Base-by-base conservation (phyloP, 2,329 filamentous ascomycete genomes). In the Lachnellula arida region DNA sequence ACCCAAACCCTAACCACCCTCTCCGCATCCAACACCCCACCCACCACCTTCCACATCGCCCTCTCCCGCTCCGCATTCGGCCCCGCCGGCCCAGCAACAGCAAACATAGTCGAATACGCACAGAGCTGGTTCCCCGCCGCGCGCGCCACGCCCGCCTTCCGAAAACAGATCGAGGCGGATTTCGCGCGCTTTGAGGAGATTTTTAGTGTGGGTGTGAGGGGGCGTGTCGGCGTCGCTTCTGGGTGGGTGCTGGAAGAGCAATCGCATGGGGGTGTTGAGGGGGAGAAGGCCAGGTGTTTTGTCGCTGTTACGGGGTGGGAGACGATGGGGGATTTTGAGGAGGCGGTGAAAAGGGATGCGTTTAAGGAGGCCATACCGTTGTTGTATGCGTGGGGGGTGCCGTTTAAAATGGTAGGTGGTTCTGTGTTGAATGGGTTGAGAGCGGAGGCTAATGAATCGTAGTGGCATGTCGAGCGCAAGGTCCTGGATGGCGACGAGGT, bases 101-200 rank as follows among this genome's bases (percentile, higher is more conserved):
- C 49, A n/a, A 49, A 44, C 32, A 46, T 61, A 3, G 43, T 60
- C 15, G 59, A 61, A 60, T 60, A 37, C 32, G 59, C 58, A 32
- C 57, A 60, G n/a, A 48, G 11, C 25, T 61, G 47, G 43, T 61
- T 60, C 50, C 57, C 59, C 54, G 59, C 51, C 12, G 60, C 59
- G 19, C 53, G 47, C 9, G 50, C 55, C 46, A 61, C 59, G 4
- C 46, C 49, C 19, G 57, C 55, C 7, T 61, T 60, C 43, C 49
- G 55, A 49, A 57, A 60, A 49, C 32, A 46, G 51, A 39, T 60
- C 19, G 57, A 60, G 49, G 49, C 46, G n/a, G 59, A 61, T 50
- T 61, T 61, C 48, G 19, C 46, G 23, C 57, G 46, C 39, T 61
- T 61, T 47, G 54, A 61, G 40, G 51, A 44, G 46, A 60, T 61